phyloP scores from a whole-genome alignment of 805 yeast species.

The Kodamaea sagamina region DNA sequence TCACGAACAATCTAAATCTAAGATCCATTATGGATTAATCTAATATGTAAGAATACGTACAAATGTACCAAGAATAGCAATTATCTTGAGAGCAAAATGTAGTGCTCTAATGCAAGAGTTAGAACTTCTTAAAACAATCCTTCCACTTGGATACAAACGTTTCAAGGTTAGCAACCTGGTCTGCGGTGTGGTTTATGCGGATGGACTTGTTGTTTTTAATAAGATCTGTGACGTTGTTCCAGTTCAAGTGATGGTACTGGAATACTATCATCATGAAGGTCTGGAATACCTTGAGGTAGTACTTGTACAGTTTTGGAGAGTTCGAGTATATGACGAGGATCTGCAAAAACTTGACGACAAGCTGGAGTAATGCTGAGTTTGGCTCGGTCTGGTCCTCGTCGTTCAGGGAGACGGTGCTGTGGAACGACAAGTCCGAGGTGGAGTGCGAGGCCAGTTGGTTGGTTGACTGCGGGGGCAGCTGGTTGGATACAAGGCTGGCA shows the following conservation, averaged over 20 bases:
- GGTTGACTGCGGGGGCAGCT: background rate
- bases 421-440: conserved; percentile 10
- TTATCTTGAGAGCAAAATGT: background rate
- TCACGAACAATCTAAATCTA: background rate
- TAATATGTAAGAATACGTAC: no score
- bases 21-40: no score
- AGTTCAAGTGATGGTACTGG: conserved; percentile 43
- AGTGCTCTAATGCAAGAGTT: conserved; percentile 11
- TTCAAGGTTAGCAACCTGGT: conserved; percentile 35
- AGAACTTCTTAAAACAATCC: conserved; percentile 27
- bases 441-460: conserved; percentile 3
- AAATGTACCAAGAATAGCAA: no score
- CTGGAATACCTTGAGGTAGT: conserved; percentile 32
- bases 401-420: background rate
- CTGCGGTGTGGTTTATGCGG: conserved; percentile 37
- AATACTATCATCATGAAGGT: conserved; percentile 36
- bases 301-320: conserved; percentile 34
- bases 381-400: conserved; percentile 9
- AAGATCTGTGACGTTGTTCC: conserved; percentile 39
- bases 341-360: conserved; percentile 37
- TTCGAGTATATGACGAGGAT: conserved; percentile 35
- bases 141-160: conserved; percentile 43
- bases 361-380: conserved; percentile 32
- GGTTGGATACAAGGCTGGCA: conserved; percentile 2
- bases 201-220: conserved; percentile 37